Evolutionary conservation across 805 yeast genomes (phyloP), one percentile per base, ranked within the genome.

Genomic region (Zygoascus ofunaensis): DNA sequence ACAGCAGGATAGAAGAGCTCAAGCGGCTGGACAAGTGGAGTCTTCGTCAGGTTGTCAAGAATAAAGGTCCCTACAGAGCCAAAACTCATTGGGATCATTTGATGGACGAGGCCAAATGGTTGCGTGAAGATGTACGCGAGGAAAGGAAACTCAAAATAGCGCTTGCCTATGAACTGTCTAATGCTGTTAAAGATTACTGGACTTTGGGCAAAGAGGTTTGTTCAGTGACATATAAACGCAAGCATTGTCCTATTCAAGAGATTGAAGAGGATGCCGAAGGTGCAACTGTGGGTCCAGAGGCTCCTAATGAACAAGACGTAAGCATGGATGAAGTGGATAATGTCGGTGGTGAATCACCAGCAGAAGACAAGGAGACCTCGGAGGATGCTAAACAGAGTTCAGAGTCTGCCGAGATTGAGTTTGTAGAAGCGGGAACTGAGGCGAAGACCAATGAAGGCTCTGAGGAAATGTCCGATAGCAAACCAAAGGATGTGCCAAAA

Each of bases 11-110:
- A 39, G 97, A 90, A 57, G 97, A 90, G 60, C 70, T 92, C 50
- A 86, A 87, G 60, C 70, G 94, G 39, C 81, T 82, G 46, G 83
- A 85, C 2, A 79, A 84, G 55, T 92, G 98, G 97, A 81, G 95
- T 19, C 67, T 92, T 43, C 72, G 94, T 43, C 98, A 92, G 60
- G 95, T 94, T 0, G 69, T 73, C 42, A 72, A 75, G 50, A 81
- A 72, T 55, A 57, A 70, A 10, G 94, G 86, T 51, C 96, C 97
- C 0, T 74, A 52, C 21, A 52, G 70, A 15, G 50, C 55, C 26
- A 66, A 69, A 24, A 66, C 78, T 3, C 89, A 84, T 51, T 78
- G 94, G 86, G 90, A 82, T 53, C 63, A 72, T 46, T 50, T 90
- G 20, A 50, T 92, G 4, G 76, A 77, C 20, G 98, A 92, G 60